These are phyloP conservation scores for Epichloe coenophiala DNA, from an alignment of 2,329 filamentous ascomycete genomes.

Conservation along the genomic window DNA sequence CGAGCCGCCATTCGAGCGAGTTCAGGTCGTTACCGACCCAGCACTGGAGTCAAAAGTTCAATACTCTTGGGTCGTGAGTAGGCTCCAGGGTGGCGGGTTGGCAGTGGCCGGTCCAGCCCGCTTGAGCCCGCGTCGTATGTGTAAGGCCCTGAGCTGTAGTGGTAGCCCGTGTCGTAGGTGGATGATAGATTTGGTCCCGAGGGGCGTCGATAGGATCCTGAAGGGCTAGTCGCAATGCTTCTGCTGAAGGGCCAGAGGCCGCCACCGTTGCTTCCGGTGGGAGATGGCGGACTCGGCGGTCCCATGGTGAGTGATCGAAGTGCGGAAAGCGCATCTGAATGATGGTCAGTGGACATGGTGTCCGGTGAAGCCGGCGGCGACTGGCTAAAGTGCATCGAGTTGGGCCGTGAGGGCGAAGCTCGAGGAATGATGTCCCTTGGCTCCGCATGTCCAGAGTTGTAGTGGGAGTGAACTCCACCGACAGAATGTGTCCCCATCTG, in stretches of 20 bases:
- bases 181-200: slow-evolving; percentile 31
- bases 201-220: slow-evolving; percentile 34
- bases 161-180: slow-evolving; percentile 35
- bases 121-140: slow-evolving; percentile 19
- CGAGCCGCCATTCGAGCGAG: too few relatives aligned
- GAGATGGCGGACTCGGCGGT: slow-evolving; percentile 42
- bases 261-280: slow-evolving; percentile 27
- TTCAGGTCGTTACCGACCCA: slow-evolving; percentile 27
- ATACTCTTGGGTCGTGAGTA: slow-evolving; percentile 49
- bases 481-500: neutral
- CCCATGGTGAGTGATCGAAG: slow-evolving; percentile 40
- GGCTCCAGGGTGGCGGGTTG: slow-evolving; percentile 37
- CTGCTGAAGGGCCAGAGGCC: slow-evolving; percentile 41
- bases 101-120: slow-evolving; percentile 41
- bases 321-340: slow-evolving; percentile 36
- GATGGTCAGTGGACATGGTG: slow-evolving; percentile 16
- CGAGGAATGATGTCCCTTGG: slow-evolving; percentile 50
- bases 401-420: slow-evolving; percentile 47
- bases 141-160: slow-evolving; percentile 24
- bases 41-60: slow-evolving; percentile 48
- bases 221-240: slow-evolving; percentile 37
- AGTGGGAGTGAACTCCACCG: slow-evolving; percentile 27
- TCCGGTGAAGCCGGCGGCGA: slow-evolving; percentile 37
- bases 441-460: slow-evolving; percentile 33
- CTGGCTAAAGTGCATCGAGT: slow-evolving; percentile 36